Conservation (phyloP, 352 stramenopile species). For the Pythium volutum region DNA sequence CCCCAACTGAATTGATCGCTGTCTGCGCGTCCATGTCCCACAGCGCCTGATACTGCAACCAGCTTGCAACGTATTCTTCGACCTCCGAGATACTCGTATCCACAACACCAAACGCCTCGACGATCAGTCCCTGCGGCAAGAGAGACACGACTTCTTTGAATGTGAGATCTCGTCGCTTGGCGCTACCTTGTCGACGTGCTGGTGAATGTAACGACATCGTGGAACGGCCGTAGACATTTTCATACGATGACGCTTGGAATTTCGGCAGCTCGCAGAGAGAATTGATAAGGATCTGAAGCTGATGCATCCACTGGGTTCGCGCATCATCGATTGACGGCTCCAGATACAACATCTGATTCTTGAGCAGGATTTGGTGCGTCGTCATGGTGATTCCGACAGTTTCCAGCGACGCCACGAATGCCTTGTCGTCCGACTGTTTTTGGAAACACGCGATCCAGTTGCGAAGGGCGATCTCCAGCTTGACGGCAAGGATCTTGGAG, state of each 20-base stretch:
- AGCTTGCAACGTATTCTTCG: conserved; percentile 92
- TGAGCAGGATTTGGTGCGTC: conserved; percentile 93
- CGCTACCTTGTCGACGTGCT: conserved; percentile 46
- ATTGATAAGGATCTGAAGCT: conserved; percentile 93
- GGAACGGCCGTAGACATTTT: conserved; percentile 82
- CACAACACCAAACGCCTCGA: conserved; percentile 75
- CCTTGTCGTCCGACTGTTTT: conserved; percentile 57
- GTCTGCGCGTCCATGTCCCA: conserved; percentile 98
- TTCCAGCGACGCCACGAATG: conserved; percentile 40
- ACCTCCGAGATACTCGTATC: conserved; percentile 82
- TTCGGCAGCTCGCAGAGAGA: conserved; percentile 93
- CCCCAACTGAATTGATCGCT: conserved; percentile 90
- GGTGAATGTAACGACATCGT: conserved; percentile 56
- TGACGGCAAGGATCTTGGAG: conserved; percentile 75
- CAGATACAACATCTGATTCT: conserved; percentile 97
- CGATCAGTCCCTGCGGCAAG: conserved; percentile 58
- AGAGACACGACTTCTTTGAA: conserved; percentile 71
- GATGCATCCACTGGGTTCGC: conserved; percentile 80
- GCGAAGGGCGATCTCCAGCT: conserved; percentile 61
- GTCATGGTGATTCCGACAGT: conserved; percentile 42
- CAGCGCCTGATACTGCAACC: conserved; percentile 98
- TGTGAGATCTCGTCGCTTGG: conserved; percentile 53
- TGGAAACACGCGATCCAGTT: conserved; percentile 74
- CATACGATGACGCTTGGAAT: conserved; percentile 83
- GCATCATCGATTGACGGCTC: conserved; percentile 94